Evolutionary conservation across 2,329 filamentous ascomycete species (phyloP).

Genomic region (Colletotrichum filicis): DNA sequence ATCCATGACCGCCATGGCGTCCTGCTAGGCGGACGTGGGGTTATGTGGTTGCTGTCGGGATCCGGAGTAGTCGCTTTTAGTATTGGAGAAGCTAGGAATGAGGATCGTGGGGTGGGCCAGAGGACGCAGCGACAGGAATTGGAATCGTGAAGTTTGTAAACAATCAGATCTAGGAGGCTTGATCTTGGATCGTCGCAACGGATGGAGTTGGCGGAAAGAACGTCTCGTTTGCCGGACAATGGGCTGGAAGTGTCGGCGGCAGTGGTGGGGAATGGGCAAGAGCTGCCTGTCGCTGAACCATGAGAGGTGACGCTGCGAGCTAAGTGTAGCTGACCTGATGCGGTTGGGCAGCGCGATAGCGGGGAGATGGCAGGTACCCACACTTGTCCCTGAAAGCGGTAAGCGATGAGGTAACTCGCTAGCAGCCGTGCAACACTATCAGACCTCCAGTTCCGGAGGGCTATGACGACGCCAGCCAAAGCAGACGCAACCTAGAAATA

Average conservation of each 20-base stretch:
- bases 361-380: conserved; percentile 20
- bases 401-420: conserved; percentile 22
- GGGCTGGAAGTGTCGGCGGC: conserved; percentile 30
- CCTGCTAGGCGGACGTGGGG: conserved; percentile 33
- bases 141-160: background rate
- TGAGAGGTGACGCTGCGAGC: conserved; percentile 32
- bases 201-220: conserved; percentile 19
- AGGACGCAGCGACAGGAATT: background rate
- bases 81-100: background rate
- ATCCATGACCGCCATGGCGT: conserved; percentile 59
- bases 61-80: background rate
- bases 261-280: conserved; percentile 29
- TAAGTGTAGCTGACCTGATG: conserved; percentile 23
- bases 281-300: conserved; percentile 31
- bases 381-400: background rate
- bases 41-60: conserved; percentile 27
- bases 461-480: conserved; percentile 33
- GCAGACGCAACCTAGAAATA: conserved; percentile 16
- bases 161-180: background rate
- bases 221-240: conserved; percentile 24
- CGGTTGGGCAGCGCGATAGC: conserved; percentile 28
- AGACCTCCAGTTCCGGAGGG: conserved; percentile 27
- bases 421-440: conserved; percentile 25
- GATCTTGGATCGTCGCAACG: conserved; percentile 17
- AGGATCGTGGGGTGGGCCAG: background rate